Conservation (phyloP, 75 land plant species). For the Selaginella moellendorffii region DNA sequence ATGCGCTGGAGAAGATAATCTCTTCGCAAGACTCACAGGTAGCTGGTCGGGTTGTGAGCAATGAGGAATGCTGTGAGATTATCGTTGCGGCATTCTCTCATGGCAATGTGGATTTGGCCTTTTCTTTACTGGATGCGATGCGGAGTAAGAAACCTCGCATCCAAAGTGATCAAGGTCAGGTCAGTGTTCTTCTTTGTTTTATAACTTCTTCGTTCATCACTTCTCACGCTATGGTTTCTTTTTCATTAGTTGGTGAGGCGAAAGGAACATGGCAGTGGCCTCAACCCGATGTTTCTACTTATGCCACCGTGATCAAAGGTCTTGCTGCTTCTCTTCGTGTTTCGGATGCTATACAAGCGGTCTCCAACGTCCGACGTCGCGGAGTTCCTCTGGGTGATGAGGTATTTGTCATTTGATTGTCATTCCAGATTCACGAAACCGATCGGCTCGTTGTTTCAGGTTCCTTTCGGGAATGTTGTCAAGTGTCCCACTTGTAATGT, state of each 20-base stretch:
- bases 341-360: conserved; percentile 60
- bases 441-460: too few species aligned
- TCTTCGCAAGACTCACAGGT: neutral
- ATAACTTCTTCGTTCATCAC: too few species aligned
- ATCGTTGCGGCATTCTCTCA: conserved; percentile 50
- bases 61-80: conserved; percentile 43
- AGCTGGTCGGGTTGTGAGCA: conserved; percentile 26
- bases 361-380: conserved; percentile 39
- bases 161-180: neutral
- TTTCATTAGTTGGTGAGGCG: neutral
- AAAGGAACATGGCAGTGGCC: conserved; percentile 55
- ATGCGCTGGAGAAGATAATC: conserved; percentile 40
- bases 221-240: too few species aligned
- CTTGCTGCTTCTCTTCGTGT: conserved; percentile 74
- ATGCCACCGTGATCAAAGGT: conserved; percentile 46
- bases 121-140: conserved; percentile 72
- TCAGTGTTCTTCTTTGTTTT: too few species aligned
- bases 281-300: conserved; percentile 65
- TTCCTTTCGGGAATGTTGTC: conserved; percentile 86
- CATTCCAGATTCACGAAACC: too few species aligned
- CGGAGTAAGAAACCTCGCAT: conserved; percentile 33
- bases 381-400: conserved; percentile 71
- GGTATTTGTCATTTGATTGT: conserved; percentile 28
- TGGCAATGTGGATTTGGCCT: conserved; percentile 57
- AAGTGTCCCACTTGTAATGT: conserved; percentile 74